Evolutionary conservation across 208 protist species (phyloP), one percentile per base, ranked within the genome.

Genomic region (Leishmania gerbilli): DNA sequence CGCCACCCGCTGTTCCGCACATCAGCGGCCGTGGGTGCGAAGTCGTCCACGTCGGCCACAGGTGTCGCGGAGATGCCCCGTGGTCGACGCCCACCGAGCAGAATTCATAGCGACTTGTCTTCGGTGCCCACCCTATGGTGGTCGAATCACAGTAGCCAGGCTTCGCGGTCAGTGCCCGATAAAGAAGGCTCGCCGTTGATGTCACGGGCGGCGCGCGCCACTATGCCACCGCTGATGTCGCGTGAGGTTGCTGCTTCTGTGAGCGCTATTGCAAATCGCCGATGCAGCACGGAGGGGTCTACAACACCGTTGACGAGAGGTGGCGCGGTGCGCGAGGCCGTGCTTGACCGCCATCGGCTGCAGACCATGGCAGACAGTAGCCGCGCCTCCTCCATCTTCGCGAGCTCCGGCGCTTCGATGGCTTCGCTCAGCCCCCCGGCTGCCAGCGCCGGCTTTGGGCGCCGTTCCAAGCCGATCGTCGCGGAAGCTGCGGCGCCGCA

Each of bases 1-100:
- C 71, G 58, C 15, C 81, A 88, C 71, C 75, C 80, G 2, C 51
- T 81, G 19, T 78, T 84, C 21, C 82, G 72, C 78, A 5, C 68
- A 21, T 5, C 64, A 4, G n/a, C 76, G 31, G 27, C 65, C 5
- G n/a, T 62, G 51, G 49, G 34, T 19, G n/a, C 21, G n/a, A 55
- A 42, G 37, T 51, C 47, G 8, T 51, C 37, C 56, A 65, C 40
- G 19, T 19, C 37, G 21, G 1, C 56, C 40, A 21, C 74, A 8
- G 40, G 37, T 37, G 55, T 9, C 40, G 49, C 40, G 4, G 49
- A 65, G 55, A 27, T 67, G 31, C 56, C 74, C 9, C 74, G 37
- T 13, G 40, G 34, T 31, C 74, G 56, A 15, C 37, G 56, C 15
- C 40, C 74, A 34, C 40, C 53, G 56, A 77, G 56, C 53, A 31